These are phyloP conservation scores for Chalaropsis thielavioides DNA, from an alignment of 2,329 filamentous ascomycete species.

Conservation along the genomic window DNA sequence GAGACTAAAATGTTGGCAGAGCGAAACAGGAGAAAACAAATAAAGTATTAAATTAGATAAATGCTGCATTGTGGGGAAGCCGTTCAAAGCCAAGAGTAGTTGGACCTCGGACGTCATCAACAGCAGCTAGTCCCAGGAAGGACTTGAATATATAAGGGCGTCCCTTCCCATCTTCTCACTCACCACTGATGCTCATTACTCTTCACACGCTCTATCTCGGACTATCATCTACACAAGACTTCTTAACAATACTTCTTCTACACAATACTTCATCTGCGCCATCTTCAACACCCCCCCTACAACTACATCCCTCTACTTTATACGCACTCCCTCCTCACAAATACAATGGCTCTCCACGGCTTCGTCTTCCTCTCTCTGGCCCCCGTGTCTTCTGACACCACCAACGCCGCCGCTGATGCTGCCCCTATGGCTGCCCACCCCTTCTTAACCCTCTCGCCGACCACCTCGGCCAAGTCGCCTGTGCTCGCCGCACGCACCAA, in stretches of 20 bases:
- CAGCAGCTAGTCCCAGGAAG: background rate
- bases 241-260: background rate
- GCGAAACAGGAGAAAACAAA: background rate
- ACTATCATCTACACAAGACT: background rate
- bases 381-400: slow-evolving; percentile 11
- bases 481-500: slow-evolving; percentile 25
- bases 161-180: background rate
- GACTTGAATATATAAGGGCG: slow-evolving; percentile 8
- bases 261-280: background rate
- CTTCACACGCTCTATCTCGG: background rate
- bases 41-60: background rate
- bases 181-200: background rate
- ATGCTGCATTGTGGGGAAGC: background rate
- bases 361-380: slow-evolving; percentile 16
- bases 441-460: slow-evolving; percentile 46
- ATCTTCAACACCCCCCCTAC: background rate
- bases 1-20: background rate
- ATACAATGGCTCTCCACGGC: slow-evolving; percentile 13
- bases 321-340: background rate
- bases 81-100: background rate
- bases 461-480: slow-evolving; percentile 42
- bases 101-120: slow-evolving; percentile 1
- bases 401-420: background rate
- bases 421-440: slow-evolving; percentile 6
- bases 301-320: background rate